Evolutionary conservation across 129 eudicot genomes (phyloP).

Genomic region (Pittosporum tobira): DNA sequence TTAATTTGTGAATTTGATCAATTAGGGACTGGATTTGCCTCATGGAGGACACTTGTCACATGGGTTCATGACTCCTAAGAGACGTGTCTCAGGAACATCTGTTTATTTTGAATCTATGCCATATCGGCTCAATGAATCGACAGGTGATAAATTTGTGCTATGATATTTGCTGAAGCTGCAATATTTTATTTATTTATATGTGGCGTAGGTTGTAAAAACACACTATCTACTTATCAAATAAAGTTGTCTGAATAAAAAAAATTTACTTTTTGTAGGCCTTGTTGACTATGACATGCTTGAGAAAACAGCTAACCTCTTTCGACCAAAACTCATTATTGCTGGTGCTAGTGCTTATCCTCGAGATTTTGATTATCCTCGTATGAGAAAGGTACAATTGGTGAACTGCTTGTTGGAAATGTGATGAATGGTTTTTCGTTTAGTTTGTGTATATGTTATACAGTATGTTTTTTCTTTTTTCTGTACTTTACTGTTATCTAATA

Average conservation of each 20-base stretch:
- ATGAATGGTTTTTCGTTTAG: slow-evolving; percentile 18
- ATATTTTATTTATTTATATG: background rate
- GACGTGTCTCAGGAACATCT: slow-evolving; percentile 90
- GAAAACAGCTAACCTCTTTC: slow-evolving; percentile 82
- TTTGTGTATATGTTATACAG: background rate
- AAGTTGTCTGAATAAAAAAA: background rate
- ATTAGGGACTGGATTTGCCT: slow-evolving; percentile 86
- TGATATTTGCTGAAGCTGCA: background rate
- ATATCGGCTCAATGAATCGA: slow-evolving; percentile 77
- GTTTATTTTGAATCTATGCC: slow-evolving; percentile 94
- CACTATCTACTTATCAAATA: background rate
- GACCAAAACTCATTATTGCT: slow-evolving; percentile 93
- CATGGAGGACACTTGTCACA: slow-evolving; percentile 95
- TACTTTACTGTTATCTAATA: slow-evolving; percentile 8
- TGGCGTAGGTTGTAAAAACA: background rate
- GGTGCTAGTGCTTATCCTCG: slow-evolving; percentile 99
- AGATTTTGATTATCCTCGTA: slow-evolving; percentile 92
- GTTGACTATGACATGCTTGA: slow-evolving; percentile 97
- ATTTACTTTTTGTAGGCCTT: slow-evolving; percentile 36
- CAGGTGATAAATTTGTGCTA: slow-evolving; percentile 35
- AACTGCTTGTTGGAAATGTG: background rate
- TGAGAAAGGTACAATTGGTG: slow-evolving; percentile 64
- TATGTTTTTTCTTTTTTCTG: background rate
- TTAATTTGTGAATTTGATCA: background rate
- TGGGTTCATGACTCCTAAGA: slow-evolving; percentile 92